phyloP scores from a whole-genome alignment of 148 eudicot species.

The Dysphania ambrosioides region DNA sequence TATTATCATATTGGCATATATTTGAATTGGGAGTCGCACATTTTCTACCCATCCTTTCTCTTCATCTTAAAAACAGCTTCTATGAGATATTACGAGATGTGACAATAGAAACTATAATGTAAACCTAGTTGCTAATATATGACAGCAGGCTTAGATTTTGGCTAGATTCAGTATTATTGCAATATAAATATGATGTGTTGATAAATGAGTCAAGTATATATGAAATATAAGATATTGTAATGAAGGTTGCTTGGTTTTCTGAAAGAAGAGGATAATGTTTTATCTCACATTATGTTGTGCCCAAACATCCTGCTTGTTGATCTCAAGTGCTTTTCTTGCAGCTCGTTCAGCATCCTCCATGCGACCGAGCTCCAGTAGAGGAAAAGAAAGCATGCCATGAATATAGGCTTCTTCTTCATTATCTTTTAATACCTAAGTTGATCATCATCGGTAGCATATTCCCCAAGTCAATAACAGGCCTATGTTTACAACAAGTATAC shows the following conservation, averaged over 20 bases:
- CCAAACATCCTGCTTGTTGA: conserved; percentile 75
- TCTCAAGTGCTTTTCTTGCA: conserved; percentile 64
- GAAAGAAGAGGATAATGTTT: conserved; percentile 6
- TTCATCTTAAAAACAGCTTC: too few species aligned
- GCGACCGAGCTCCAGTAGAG: conserved; percentile 76
- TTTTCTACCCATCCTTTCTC: background rate
- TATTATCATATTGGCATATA: background rate
- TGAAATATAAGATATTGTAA: background rate
- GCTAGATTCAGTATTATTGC: background rate
- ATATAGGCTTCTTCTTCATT: conserved; percentile 58
- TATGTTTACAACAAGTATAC: background rate
- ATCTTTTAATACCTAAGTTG: conserved; percentile 52
- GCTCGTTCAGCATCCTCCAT: conserved; percentile 73
- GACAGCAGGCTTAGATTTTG: background rate
- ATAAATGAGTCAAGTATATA: background rate
- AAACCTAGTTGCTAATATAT: background rate
- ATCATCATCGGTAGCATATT: conserved; percentile 2
- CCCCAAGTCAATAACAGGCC: background rate
- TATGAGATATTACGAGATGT: background rate
- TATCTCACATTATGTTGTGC: conserved; percentile 89
- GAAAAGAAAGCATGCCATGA: conserved; percentile 90
- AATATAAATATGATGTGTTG: background rate
- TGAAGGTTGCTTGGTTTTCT: background rate
- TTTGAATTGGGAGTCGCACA: background rate
- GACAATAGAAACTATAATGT: too few species aligned